phyloP scores from a whole-genome alignment of 306 rosid genomes.

The Cicer pinnatifidum region DNA sequence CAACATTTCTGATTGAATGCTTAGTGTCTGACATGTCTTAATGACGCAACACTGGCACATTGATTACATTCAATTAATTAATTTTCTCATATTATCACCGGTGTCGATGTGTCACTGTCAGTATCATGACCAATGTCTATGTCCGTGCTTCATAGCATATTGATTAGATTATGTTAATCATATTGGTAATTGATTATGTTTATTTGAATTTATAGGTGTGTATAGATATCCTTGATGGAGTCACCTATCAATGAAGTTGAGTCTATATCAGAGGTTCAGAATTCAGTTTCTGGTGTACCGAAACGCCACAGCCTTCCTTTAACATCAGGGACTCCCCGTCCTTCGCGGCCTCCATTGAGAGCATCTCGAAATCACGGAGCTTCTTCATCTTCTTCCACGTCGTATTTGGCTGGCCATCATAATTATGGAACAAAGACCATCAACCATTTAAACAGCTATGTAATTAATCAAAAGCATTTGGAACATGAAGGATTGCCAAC shows the following conservation, averaged over 20 bases:
- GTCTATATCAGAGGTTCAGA: slow-evolving; percentile 61
- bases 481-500: slow-evolving; percentile 47
- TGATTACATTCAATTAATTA: too few species aligned
- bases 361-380: slow-evolving; percentile 57
- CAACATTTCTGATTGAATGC: too few species aligned
- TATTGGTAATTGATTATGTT: slow-evolving; percentile 48
- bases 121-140: too few species aligned
- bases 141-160: neutral
- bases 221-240: slow-evolving; percentile 59
- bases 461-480: slow-evolving; percentile 52
- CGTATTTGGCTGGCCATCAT: neutral
- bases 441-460: slow-evolving; percentile 52
- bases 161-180: slow-evolving; percentile 38
- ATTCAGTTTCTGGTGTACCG: slow-evolving; percentile 53
- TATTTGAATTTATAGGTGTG: slow-evolving; percentile 49
- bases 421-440: slow-evolving; percentile 51
- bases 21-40: too few species aligned
- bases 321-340: slow-evolving; percentile 55
- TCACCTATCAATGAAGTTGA: slow-evolving; percentile 56
- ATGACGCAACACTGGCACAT: too few species aligned
- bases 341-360: slow-evolving; percentile 62
- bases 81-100: too few species aligned
- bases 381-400: slow-evolving; percentile 51
- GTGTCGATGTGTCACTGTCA: too few species aligned
- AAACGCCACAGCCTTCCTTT: slow-evolving; percentile 50